These are phyloP conservation scores for Phytophthora kernoviae DNA, from an alignment of 352 stramenopile genomes.

Conservation along the genomic window DNA sequence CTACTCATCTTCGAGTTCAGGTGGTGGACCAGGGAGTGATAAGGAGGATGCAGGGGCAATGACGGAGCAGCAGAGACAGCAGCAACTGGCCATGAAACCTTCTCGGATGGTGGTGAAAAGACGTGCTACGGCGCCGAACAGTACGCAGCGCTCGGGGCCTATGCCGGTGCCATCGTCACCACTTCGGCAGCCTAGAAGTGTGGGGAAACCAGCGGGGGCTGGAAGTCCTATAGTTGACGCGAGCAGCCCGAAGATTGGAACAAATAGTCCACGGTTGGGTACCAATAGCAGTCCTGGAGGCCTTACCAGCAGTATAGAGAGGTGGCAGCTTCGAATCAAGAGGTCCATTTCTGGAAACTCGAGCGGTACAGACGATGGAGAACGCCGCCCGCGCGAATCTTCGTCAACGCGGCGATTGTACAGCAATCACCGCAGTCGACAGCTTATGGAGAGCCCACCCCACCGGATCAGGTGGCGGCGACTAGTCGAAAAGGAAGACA, in stretches of 20 bases:
- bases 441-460: slow-evolving; percentile 47
- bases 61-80: slow-evolving; percentile 22
- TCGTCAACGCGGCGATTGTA: slow-evolving; percentile 24
- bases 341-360: slow-evolving; percentile 31
- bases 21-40: slow-evolving; percentile 43
- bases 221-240: slow-evolving; percentile 11
- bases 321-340: slow-evolving; percentile 33
- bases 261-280: slow-evolving; percentile 13
- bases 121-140: slow-evolving; percentile 36
- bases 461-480: slow-evolving; percentile 24
- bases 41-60: slow-evolving; percentile 37
- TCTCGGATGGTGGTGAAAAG: slow-evolving; percentile 64
- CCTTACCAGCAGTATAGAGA: slow-evolving; percentile 25
- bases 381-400: slow-evolving; percentile 19
- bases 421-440: slow-evolving; percentile 37
- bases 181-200: slow-evolving; percentile 18
- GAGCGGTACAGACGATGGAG: slow-evolving; percentile 34
- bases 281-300: slow-evolving; percentile 16
- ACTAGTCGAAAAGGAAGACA: slow-evolving; percentile 25
- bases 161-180: slow-evolving; percentile 27
- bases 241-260: slow-evolving; percentile 10
- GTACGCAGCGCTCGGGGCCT: slow-evolving; percentile 17
- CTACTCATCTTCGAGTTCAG: slow-evolving; percentile 52
- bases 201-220: slow-evolving; percentile 11
- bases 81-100: slow-evolving; percentile 38